phyloP scores from a whole-genome alignment of 345 rosid genomes.

The Raphanus raphanistrum region DNA sequence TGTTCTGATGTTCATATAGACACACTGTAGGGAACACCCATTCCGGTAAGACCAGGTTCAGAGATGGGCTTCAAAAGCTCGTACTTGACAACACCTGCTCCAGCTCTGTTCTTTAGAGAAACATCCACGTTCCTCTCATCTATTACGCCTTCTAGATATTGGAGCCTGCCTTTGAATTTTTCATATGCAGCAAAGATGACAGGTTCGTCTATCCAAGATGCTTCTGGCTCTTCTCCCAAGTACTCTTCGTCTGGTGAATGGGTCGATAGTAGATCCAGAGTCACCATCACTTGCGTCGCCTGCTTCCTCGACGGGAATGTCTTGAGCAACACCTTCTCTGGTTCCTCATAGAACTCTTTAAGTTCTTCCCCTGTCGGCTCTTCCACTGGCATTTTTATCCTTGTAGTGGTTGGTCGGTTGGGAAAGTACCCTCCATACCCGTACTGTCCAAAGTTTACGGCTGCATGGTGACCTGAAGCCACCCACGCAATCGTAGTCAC shows the following conservation, averaged over 20 bases:
- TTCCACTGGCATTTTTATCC: conserved; percentile 35
- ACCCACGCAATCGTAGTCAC: conserved; percentile 42
- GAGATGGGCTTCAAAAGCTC: conserved; percentile 39
- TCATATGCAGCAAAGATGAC: conserved; percentile 36
- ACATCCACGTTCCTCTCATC: conserved; percentile 36
- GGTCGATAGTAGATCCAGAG: conserved; percentile 36
- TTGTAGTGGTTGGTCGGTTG: conserved; percentile 38
- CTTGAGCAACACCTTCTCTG: conserved; percentile 29
- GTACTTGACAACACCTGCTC: conserved; percentile 43
- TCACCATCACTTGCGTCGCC: conserved; percentile 41
- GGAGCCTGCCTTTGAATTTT: conserved; percentile 26
- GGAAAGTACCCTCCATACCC: conserved; percentile 43
- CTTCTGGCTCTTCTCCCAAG: conserved; percentile 24
- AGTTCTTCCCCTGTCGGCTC: conserved; percentile 37
- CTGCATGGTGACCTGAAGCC: conserved; percentile 42
- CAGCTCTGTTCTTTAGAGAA: conserved; percentile 37
- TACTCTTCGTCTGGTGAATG: conserved; percentile 47
- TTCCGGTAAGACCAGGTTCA: conserved; percentile 32
- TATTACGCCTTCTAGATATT: conserved; percentile 37
- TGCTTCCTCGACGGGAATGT: conserved; percentile 38
- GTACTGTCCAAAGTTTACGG: conserved; percentile 42
- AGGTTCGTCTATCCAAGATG: conserved; percentile 31
- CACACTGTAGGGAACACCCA: conserved; percentile 38
- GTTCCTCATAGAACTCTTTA: conserved; percentile 22
- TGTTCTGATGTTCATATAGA: conserved; percentile 24